A percentile compares a stretch with the other conserved stretches of the same genome.
Evolutionary conservation across 2,329 filamentous ascomycete genomes (phyloP).

Genomic region (Pseudogymnoascus sp.): DNA sequence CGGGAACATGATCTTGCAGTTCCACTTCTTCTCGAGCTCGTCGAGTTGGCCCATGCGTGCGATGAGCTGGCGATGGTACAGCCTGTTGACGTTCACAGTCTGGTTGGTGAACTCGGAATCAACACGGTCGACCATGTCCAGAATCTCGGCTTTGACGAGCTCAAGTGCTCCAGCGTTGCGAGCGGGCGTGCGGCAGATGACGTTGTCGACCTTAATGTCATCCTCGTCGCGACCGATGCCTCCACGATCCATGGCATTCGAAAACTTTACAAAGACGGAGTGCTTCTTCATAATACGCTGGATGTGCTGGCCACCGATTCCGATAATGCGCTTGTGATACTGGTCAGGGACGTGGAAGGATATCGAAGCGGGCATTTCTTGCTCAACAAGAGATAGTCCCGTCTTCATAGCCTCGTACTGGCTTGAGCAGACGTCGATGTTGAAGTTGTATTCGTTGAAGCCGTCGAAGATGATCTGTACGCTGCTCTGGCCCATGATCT

Average conservation of each 20-base stretch:
- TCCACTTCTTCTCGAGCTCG: slow-evolving; percentile 96
- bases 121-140: slow-evolving; percentile 86
- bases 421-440: slow-evolving; percentile 90
- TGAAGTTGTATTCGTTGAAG: slow-evolving; percentile 99
- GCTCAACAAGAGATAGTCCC: slow-evolving; percentile 84
- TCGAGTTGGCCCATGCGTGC: slow-evolving; percentile 82
- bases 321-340: slow-evolving; percentile 98
- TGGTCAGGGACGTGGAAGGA: slow-evolving; percentile 98
- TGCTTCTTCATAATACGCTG: slow-evolving; percentile 99
- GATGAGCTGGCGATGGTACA: slow-evolving; percentile 92
- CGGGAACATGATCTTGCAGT: slow-evolving; percentile 98
- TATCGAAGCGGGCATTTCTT: slow-evolving; percentile 98
- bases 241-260: slow-evolving; percentile 94
- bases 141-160: slow-evolving; percentile 95
- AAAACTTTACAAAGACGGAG: slow-evolving; percentile 98
- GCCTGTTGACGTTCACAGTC: slow-evolving; percentile 82
- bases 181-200: slow-evolving; percentile 94
- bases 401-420: slow-evolving; percentile 93
- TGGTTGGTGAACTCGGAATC: slow-evolving; percentile 96
- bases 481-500: slow-evolving; percentile 99
- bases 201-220: slow-evolving; percentile 97
- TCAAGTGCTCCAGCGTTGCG: slow-evolving; percentile 95
- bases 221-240: slow-evolving; percentile 92
- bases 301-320: slow-evolving; percentile 96
- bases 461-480: slow-evolving; percentile 99